A percentile compares a stretch with the other conserved stretches of the same genome.
Conservation (phyloP, 2,329 filamentous ascomycete genomes). For the Paraphaeosphaeria minitans region DNA sequence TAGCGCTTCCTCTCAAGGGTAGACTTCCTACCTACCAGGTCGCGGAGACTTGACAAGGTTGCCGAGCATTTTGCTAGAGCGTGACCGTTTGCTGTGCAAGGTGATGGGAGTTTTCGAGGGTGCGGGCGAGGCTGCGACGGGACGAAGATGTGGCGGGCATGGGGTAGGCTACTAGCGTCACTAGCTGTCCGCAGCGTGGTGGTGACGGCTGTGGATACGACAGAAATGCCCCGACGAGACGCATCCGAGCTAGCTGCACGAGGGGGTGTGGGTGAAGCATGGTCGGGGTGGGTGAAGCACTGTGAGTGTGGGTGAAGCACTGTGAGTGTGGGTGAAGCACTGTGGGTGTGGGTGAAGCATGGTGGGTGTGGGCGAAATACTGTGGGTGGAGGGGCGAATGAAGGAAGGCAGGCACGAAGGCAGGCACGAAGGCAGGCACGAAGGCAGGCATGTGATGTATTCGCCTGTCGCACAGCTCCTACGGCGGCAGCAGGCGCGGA, state of each 20-base stretch:
- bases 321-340: too few relatives aligned
- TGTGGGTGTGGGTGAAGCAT: too few relatives aligned
- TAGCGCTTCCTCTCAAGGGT: neutral
- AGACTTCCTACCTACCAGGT: too few relatives aligned
- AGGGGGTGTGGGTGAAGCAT: too few relatives aligned
- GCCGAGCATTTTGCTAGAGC: neutral
- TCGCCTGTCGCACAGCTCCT: conserved; percentile 42
- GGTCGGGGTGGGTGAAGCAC: too few relatives aligned
- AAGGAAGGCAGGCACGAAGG: too few relatives aligned
- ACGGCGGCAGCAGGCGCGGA: conserved; percentile 22
- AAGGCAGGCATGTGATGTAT: conserved; percentile 41
- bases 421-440: too few relatives aligned
- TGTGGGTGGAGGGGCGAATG: too few relatives aligned
- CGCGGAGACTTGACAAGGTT: conserved; percentile 5
- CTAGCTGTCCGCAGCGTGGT: conserved; percentile 1
- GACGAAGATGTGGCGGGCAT: neutral
- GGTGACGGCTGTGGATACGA: neutral
- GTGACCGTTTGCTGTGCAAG: neutral
- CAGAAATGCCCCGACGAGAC: neutral
- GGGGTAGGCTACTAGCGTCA: neutral
- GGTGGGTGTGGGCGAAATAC: too few relatives aligned
- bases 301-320: too few relatives aligned
- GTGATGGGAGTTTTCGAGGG: neutral
- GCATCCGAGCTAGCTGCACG: neutral
- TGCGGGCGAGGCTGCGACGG: neutral